These are phyloP conservation scores for Phytophthora pisi DNA, from an alignment of 352 stramenopile genomes.

Conservation along the genomic window DNA sequence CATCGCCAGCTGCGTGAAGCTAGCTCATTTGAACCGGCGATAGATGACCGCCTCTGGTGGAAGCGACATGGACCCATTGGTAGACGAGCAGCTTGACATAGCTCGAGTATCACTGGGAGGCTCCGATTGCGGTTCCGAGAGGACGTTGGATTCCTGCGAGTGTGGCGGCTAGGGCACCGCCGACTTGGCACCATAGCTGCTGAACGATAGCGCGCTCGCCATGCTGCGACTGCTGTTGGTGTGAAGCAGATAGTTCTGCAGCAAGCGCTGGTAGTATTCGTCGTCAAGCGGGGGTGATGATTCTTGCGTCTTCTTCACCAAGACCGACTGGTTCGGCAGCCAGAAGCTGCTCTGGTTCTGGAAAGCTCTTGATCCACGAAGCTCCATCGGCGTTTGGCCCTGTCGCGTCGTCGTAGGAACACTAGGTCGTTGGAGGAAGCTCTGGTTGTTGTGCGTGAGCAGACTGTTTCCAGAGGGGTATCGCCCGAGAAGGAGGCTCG, in stretches of 20 bases:
- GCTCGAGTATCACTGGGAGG: conserved; percentile 28
- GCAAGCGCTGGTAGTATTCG: conserved; percentile 72
- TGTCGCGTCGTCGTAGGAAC: conserved; percentile 17
- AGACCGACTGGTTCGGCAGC: conserved; percentile 27
- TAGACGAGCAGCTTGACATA: conserved; percentile 21
- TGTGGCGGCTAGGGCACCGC: conserved; percentile 23
- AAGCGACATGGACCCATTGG: conserved; percentile 13
- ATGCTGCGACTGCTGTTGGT: conserved; percentile 57
- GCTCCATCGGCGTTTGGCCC: conserved; percentile 18
- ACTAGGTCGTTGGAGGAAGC: conserved; percentile 31
- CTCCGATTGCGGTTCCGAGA: conserved; percentile 30
- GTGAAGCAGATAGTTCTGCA: conserved; percentile 67
- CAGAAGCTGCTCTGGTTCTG: conserved; percentile 39
- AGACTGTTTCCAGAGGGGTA: conserved; percentile 38
- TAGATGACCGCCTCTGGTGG: conserved; percentile 25
- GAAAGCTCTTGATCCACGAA: conserved; percentile 20
- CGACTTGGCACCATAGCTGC: conserved; percentile 42
- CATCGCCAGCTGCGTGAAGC: conserved; percentile 8
- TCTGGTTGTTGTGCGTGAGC: conserved; percentile 34
- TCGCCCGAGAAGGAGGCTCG: conserved; percentile 35
- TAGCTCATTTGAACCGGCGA: conserved; percentile 29
- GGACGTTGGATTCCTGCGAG: conserved; percentile 34
- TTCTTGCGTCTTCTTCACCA: conserved; percentile 33
- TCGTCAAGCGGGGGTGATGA: conserved; percentile 42
- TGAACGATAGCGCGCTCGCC: conserved; percentile 45